A percentile compares a stretch with the other conserved stretches of the same genome.
These are phyloP conservation scores for Bifiguratus adelaidae DNA, from an alignment of 192 early-diverging fungal genomes.

Conservation along the genomic window DNA sequence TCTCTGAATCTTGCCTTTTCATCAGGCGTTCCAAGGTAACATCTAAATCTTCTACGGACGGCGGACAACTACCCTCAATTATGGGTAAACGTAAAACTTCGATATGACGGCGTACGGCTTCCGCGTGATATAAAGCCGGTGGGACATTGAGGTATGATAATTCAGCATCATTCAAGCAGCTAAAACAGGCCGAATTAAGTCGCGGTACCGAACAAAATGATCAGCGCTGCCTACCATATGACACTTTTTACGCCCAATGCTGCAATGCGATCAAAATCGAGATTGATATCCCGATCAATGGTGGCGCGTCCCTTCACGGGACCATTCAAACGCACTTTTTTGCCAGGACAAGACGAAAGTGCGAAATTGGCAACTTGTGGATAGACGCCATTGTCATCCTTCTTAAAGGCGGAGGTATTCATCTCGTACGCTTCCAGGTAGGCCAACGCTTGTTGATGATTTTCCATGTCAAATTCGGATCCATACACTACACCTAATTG, in stretches of 20 bases:
- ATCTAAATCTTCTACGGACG: conserved; percentile 43
- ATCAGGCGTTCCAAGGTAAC: conserved; percentile 37
- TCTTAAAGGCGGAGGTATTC: not conserved
- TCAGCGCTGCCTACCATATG: conserved; percentile 39
- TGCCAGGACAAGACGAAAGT: conserved; percentile 66
- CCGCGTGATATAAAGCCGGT: conserved; percentile 41
- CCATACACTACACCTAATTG: conserved; percentile 1
- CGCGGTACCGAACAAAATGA: not conserved
- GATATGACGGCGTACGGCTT: conserved; percentile 37
- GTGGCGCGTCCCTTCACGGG: conserved; percentile 59
- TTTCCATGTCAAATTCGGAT: not conserved
- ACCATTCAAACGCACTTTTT: conserved; percentile 61
- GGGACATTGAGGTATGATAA: conserved; percentile 55
- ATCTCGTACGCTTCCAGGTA: not conserved
- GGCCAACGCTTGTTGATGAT: conserved; percentile 10
- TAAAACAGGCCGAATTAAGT: conserved; percentile 15
- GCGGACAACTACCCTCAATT: conserved; percentile 54
- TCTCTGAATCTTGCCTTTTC: conserved; percentile 26
- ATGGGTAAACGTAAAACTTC: conserved; percentile 58
- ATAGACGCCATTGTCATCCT: not conserved
- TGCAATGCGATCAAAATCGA: conserved; percentile 57
- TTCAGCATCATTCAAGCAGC: conserved; percentile 56
- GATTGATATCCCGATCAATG: conserved; percentile 56
- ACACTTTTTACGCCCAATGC: conserved; percentile 43
- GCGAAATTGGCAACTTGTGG: conserved; percentile 46